Evolutionary conservation across 2,329 filamentous ascomycete genomes (phyloP).

Genomic region (Penicillium freii): DNA sequence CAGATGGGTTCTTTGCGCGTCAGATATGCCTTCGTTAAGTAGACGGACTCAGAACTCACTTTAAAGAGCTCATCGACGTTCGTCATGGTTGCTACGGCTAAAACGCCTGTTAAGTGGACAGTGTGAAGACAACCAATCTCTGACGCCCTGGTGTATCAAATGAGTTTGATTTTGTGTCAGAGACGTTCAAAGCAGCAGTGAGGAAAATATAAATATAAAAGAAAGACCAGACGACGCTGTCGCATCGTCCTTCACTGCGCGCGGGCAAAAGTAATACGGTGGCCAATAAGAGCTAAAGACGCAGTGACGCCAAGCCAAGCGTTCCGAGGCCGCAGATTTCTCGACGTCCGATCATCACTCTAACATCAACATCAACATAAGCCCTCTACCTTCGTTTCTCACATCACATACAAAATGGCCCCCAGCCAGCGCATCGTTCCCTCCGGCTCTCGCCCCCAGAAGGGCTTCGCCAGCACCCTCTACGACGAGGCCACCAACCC

Average conservation of each 20-base stretch:
- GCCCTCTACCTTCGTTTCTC: slow-evolving; percentile 1
- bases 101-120: neutral
- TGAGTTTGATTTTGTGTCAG: neutral
- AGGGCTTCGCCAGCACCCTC: slow-evolving; percentile 56
- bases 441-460: slow-evolving; percentile 46
- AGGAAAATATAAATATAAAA: neutral
- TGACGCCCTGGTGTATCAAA: too few relatives aligned
- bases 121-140: neutral
- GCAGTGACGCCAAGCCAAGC: slow-evolving; percentile 37
- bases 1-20: slow-evolving; percentile 47
- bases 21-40: slow-evolving; percentile 11
- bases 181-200: neutral
- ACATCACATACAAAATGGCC: slow-evolving; percentile 52
- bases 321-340: slow-evolving; percentile 34
- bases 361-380: slow-evolving; percentile 5
- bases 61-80: slow-evolving; percentile 64
- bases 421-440: slow-evolving; percentile 59
- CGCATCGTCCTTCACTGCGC: slow-evolving; percentile 8
- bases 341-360: slow-evolving; percentile 18
- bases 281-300: slow-evolving; percentile 28
- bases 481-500: slow-evolving; percentile 64
- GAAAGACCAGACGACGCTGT: neutral
- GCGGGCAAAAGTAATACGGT: slow-evolving; percentile 22
- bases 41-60: slow-evolving; percentile 25
- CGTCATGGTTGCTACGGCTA: slow-evolving; percentile 47